Percentiles rank a stretch among this genome's conserved stretches.
Conservation (phyloP, 2,329 filamentous ascomycete species). For the Pseudophaeomoniella oleicola region DNA sequence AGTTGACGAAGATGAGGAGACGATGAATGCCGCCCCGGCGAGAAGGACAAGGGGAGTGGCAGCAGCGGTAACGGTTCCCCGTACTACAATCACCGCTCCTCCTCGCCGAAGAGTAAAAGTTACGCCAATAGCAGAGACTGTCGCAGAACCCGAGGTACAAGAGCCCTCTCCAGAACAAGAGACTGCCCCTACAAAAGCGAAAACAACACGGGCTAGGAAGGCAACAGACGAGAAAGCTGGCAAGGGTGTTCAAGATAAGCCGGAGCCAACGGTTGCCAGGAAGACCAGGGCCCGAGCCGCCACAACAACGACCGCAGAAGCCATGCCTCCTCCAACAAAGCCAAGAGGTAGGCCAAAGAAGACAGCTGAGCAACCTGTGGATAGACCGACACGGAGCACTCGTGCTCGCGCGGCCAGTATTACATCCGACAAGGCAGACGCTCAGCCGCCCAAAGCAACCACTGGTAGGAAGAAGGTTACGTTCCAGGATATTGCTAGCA, state of each 20-base stretch:
- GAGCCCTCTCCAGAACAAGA: slow-evolving; percentile 2
- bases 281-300: slow-evolving; percentile 1
- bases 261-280: slow-evolving; percentile 4
- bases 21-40: slow-evolving; percentile 1
- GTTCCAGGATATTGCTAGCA: slow-evolving; percentile 23
- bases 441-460: slow-evolving; percentile 10
- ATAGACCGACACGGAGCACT: neutral
- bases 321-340: slow-evolving; percentile 8
- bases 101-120: slow-evolving; percentile 12
- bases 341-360: slow-evolving; percentile 15
- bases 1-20: slow-evolving; percentile 3
- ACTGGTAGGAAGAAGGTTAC: slow-evolving; percentile 31
- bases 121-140: slow-evolving; percentile 7
- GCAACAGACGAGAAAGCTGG: slow-evolving; percentile 4
- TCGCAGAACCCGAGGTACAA: slow-evolving; percentile 3
- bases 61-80: slow-evolving; percentile 1
- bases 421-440: slow-evolving; percentile 2
- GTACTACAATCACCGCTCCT: slow-evolving; percentile 8
- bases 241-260: slow-evolving; percentile 3
- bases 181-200: neutral
- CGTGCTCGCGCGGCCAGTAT: neutral
- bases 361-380: slow-evolving; percentile 3
- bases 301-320: slow-evolving; percentile 4
- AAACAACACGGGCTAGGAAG: slow-evolving; percentile 2
- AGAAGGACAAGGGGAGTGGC: slow-evolving; percentile 2